phyloP scores from a whole-genome alignment of 2,329 filamentous ascomycete species.

The Fonsecaea pugnacius region DNA sequence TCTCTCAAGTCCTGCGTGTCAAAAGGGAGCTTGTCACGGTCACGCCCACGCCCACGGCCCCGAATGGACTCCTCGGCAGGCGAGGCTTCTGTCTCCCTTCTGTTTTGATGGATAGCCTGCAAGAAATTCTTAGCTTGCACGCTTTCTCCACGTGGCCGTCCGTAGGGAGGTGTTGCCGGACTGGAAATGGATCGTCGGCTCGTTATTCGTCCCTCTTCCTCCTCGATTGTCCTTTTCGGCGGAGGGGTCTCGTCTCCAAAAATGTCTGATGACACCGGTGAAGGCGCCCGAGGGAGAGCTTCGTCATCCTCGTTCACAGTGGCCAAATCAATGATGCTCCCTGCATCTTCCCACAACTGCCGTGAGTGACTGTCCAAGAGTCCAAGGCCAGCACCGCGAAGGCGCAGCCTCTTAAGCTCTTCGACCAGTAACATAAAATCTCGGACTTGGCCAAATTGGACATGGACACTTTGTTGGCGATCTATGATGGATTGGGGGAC shows the following conservation, averaged over 20 bases:
- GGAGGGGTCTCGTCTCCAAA: constrained; percentile 50
- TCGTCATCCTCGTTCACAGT: constrained; percentile 66
- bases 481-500: constrained; percentile 67
- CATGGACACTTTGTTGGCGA: constrained; percentile 67
- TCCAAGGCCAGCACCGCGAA: constrained; percentile 58
- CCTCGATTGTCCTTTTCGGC: constrained; percentile 22
- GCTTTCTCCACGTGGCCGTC: constrained; percentile 59
- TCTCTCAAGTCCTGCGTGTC: constrained; percentile 67
- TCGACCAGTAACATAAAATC: constrained; percentile 68
- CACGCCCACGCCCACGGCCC: constrained; percentile 32
- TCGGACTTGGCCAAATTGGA: constrained; percentile 66
- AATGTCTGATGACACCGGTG: constrained; percentile 62
- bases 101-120: constrained; percentile 61
- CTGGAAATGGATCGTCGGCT: constrained; percentile 36
- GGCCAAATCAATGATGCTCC: constrained; percentile 69
- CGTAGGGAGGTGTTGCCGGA: constrained; percentile 38
- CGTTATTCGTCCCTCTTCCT: constrained; percentile 23
- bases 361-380: constrained; percentile 59
- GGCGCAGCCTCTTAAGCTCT: constrained; percentile 65
- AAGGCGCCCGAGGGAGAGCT: constrained; percentile 54
- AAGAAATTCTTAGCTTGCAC: constrained; percentile 67
- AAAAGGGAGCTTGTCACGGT: constrained; percentile 63
- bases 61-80: constrained; percentile 40
- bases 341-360: constrained; percentile 66
- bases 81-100: constrained; percentile 40